These are phyloP conservation scores for Calycina herbarum DNA, from an alignment of 2,329 filamentous ascomycete species.

Conservation along the genomic window DNA sequence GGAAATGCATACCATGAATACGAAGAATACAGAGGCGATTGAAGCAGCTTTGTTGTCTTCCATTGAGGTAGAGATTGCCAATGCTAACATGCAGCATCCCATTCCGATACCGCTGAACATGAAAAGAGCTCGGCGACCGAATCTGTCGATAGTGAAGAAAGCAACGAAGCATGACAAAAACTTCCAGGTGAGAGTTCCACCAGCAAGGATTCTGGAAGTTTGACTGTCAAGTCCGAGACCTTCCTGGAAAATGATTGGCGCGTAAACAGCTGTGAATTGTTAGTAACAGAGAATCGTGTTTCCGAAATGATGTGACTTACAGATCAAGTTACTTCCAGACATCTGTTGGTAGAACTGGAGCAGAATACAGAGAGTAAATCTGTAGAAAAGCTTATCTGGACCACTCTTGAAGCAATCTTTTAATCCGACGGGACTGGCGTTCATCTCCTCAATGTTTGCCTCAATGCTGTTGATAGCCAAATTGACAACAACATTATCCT, in stretches of 20 bases:
- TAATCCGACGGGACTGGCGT: slow-evolving; percentile 40
- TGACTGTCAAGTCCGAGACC: slow-evolving; percentile 47
- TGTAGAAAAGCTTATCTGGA: slow-evolving; percentile 50
- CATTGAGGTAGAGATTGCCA: slow-evolving; percentile 53
- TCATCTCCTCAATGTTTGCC: slow-evolving; percentile 57
- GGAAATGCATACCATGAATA: slow-evolving; percentile 42
- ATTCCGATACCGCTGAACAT: slow-evolving; percentile 55
- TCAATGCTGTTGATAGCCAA: slow-evolving; percentile 44
- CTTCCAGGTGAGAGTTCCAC: slow-evolving; percentile 53
- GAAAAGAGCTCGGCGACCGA: slow-evolving; percentile 59
- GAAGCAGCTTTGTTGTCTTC: slow-evolving; percentile 47
- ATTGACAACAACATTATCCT: slow-evolving; percentile 7
- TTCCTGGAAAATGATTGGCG: slow-evolving; percentile 49
- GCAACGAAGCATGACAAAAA: slow-evolving; percentile 46
- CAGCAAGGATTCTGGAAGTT: slow-evolving; percentile 51
- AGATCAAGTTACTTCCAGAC: slow-evolving; percentile 17
- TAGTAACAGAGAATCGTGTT: background rate
- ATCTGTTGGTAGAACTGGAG: slow-evolving; percentile 52
- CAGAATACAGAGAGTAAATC: slow-evolving; percentile 48
- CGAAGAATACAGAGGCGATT: slow-evolving; percentile 54
- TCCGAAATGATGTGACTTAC: background rate
- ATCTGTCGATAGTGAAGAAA: slow-evolving; percentile 64
- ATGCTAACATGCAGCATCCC: slow-evolving; percentile 53
- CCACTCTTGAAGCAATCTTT: slow-evolving; percentile 47
- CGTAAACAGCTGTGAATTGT: slow-evolving; percentile 42